Evolutionary conservation across 2,329 filamentous ascomycete species (phyloP).

Genomic region (Diaporthe citrichinensis): DNA sequence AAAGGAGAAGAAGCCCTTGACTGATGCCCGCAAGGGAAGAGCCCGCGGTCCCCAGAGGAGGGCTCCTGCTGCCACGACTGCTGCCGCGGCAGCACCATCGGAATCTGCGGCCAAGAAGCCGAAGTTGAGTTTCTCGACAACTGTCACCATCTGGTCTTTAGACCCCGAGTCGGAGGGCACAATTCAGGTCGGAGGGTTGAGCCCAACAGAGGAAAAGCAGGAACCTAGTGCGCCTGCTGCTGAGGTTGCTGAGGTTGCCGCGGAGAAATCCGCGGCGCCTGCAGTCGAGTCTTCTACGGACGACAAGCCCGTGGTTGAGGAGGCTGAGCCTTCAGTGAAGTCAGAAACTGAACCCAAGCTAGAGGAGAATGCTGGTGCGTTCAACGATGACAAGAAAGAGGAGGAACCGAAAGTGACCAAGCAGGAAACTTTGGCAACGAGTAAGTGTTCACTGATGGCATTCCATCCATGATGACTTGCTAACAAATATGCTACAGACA

Average conservation of each 20-base stretch:
- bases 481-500: constrained; percentile 50
- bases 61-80: constrained; percentile 50
- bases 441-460: constrained; percentile 33
- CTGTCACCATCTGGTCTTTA: constrained; percentile 66
- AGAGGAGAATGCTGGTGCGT: constrained; percentile 34
- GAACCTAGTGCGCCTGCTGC: constrained; percentile 36
- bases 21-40: constrained; percentile 90
- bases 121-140: constrained; percentile 62
- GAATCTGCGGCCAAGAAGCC: constrained; percentile 49
- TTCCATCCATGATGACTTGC: constrained; percentile 48
- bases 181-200: constrained; percentile 49
- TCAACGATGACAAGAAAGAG: constrained; percentile 39
- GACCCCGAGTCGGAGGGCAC: constrained; percentile 64
- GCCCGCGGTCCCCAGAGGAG: constrained; percentile 84
- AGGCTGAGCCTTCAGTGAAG: background rate
- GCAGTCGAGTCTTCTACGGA: constrained; percentile 32
- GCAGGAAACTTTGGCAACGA: constrained; percentile 42
- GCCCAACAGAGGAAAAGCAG: constrained; percentile 10
- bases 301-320: constrained; percentile 24
- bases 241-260: background rate
- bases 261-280: constrained; percentile 34
- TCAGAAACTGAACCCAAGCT: constrained; percentile 32
- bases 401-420: constrained; percentile 39
- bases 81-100: constrained; percentile 51
- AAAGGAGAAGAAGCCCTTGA: constrained; percentile 82